Evolutionary conservation across 2,329 filamentous ascomycete species (phyloP).

Genomic region (Hypoxylon sp.): DNA sequence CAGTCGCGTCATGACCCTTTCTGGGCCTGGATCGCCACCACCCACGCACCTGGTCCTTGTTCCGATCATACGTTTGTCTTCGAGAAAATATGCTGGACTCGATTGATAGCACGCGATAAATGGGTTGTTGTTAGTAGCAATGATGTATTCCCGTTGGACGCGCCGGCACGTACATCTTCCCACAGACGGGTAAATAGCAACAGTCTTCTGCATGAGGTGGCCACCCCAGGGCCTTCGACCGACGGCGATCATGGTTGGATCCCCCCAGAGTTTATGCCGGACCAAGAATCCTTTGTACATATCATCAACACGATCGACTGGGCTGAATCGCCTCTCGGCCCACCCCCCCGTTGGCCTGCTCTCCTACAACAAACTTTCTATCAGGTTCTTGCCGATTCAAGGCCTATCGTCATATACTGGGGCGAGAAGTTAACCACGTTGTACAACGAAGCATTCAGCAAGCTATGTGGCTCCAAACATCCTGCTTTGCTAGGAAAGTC

Average conservation of each 20-base stretch:
- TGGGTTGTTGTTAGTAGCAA: constrained; percentile 61
- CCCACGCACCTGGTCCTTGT: neutral
- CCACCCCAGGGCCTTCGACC: constrained; percentile 37
- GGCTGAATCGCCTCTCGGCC: constrained; percentile 63
- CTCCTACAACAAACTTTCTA: constrained; percentile 63
- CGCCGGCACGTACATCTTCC: constrained; percentile 26
- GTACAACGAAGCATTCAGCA: constrained; percentile 80
- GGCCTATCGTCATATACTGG: constrained; percentile 75
- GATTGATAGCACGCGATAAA: constrained; percentile 53
- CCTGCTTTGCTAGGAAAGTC: constrained; percentile 73
- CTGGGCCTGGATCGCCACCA: constrained; percentile 58
- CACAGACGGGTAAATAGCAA: constrained; percentile 36
- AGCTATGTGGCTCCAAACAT: constrained; percentile 75
- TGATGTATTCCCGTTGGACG: constrained; percentile 53
- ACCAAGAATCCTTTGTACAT: constrained; percentile 59
- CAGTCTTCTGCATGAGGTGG: constrained; percentile 29
- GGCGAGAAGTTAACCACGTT: constrained; percentile 73
- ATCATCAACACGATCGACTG: constrained; percentile 63
- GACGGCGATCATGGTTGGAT: constrained; percentile 49
- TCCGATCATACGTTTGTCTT: constrained; percentile 48
- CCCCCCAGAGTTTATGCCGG: constrained; percentile 56
- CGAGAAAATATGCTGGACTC: constrained; percentile 57
- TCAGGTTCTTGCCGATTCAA: constrained; percentile 62
- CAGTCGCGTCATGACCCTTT: constrained; percentile 55
- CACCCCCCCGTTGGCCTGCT: constrained; percentile 63